phyloP scores from a whole-genome alignment of 2,329 filamentous ascomycete species.

The Botrytis byssoidea region DNA sequence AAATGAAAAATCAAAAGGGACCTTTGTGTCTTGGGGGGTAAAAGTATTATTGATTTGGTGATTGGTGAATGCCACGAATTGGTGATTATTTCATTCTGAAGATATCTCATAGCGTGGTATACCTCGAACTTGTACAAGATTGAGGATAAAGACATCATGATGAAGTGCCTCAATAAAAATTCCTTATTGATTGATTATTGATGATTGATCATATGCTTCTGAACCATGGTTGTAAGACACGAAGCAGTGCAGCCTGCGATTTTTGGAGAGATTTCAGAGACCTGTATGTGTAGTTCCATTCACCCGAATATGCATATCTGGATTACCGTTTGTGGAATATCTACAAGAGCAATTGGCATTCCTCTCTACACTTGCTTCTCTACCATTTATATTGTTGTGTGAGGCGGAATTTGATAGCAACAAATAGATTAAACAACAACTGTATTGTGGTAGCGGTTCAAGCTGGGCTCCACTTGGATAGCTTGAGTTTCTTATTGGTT shows the following conservation, averaged over 20 bases:
- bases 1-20: neutral
- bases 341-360: neutral
- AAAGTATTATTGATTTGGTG: neutral
- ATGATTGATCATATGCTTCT: neutral
- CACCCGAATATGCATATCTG: neutral
- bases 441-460: neutral
- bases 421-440: neutral
- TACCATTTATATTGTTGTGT: neutral
- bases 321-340: neutral
- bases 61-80: no score
- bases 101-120: no score
- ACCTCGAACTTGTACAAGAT: neutral
- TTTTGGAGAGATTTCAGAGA: neutral
- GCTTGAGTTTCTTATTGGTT: neutral
- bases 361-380: neutral
- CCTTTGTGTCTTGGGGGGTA: rapidly evolving
- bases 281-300: neutral
- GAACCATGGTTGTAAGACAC: neutral
- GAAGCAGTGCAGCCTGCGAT: neutral
- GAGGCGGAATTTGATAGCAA: no score
- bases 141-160: neutral
- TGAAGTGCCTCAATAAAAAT: neutral
- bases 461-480: no score
- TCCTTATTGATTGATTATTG: no score
- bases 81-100: no score